Percentiles rank a stretch among this genome's conserved stretches.
phyloP scores from a whole-genome alignment of 192 early-diverging fungal species.

The Coemansia sp. region DNA sequence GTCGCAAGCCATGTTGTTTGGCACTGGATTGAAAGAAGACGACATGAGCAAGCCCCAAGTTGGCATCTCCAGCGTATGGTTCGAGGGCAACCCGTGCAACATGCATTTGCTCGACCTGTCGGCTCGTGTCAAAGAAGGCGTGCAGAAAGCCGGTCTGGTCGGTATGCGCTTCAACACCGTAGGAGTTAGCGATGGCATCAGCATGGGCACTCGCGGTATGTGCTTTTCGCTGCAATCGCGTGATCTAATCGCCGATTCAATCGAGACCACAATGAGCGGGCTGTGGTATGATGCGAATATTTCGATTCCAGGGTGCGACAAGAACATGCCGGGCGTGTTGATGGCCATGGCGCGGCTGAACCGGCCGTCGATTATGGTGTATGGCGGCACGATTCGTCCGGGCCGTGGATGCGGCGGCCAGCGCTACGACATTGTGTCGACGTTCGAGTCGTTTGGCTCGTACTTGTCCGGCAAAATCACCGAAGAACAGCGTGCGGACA shows the following conservation, averaged over 20 bases:
- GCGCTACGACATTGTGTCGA: constrained; percentile 90
- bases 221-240: constrained; percentile 93
- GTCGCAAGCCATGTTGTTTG: constrained; percentile 97
- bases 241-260: constrained; percentile 98
- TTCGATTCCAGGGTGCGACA: constrained; percentile 90
- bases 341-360: constrained; percentile 97
- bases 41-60: constrained; percentile 90
- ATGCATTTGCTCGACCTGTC: constrained; percentile 96
- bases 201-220: constrained; percentile 97
- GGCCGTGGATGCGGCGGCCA: constrained; percentile 63
- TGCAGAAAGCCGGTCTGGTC: constrained; percentile 82
- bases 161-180: constrained; percentile 98
- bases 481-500: constrained; percentile 80
- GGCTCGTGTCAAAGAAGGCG: constrained; percentile 88
- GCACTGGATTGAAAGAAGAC: constrained; percentile 82
- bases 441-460: constrained; percentile 95
- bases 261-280: constrained; percentile 97
- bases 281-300: constrained; percentile 99
- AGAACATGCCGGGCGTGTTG: constrained; percentile 98
- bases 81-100: constrained; percentile 99
- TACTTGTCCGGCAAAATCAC: constrained; percentile 88
- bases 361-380: constrained; percentile 96
- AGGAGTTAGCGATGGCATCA: constrained; percentile 96
- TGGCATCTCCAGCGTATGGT: constrained; percentile 97
- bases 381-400: constrained; percentile 94